These are phyloP conservation scores for Termitomyces sp. DNA, from an alignment of 768 basidiomycete genomes.

Conservation along the genomic window DNA sequence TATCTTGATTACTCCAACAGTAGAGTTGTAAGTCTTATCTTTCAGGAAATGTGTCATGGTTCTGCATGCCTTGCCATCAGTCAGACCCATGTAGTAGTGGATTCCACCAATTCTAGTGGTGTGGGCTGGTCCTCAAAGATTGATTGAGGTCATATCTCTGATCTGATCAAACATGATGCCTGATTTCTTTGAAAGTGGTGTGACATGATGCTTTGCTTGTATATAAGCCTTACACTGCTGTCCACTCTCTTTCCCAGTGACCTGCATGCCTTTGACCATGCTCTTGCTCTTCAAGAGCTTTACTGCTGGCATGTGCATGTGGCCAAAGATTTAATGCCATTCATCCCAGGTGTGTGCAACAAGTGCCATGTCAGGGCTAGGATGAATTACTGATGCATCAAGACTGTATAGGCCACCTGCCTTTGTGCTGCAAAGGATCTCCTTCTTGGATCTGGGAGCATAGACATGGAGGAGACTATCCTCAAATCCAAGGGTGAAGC, in stretches of 20 bases:
- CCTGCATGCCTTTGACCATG: slow-evolving; percentile 18
- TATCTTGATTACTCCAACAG: slow-evolving; percentile 8
- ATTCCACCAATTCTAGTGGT: slow-evolving; percentile 17
- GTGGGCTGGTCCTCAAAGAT: slow-evolving; percentile 29
- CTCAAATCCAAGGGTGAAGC: not conserved
- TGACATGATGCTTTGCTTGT: too few species aligned
- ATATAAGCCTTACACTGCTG: too few species aligned
- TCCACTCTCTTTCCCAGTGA: not conserved
- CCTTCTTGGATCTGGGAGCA: not conserved
- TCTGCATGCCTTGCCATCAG: slow-evolving; percentile 15
- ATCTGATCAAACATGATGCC: slow-evolving; percentile 4
- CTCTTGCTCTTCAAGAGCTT: slow-evolving; percentile 12
- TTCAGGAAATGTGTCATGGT: slow-evolving; percentile 12
- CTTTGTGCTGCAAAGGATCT: not conserved
- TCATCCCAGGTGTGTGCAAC: slow-evolving; percentile 20
- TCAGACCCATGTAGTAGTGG: slow-evolving; percentile 27
- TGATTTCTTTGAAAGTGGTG: slow-evolving; percentile 27
- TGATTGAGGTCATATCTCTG: slow-evolving; percentile 11
- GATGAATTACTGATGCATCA: not conserved
- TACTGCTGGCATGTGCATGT: slow-evolving; percentile 18
- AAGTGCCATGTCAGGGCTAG: slow-evolving; percentile 3
- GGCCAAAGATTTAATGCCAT: slow-evolving; percentile 24
- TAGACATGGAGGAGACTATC: not conserved
- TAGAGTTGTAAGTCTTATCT: not conserved
- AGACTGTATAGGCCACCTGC: slow-evolving; percentile 11